A percentile compares a stretch with the other conserved stretches of the same genome.
Conservation (phyloP, 164 flowering plant genomes). For the Sextonia rubra region DNA sequence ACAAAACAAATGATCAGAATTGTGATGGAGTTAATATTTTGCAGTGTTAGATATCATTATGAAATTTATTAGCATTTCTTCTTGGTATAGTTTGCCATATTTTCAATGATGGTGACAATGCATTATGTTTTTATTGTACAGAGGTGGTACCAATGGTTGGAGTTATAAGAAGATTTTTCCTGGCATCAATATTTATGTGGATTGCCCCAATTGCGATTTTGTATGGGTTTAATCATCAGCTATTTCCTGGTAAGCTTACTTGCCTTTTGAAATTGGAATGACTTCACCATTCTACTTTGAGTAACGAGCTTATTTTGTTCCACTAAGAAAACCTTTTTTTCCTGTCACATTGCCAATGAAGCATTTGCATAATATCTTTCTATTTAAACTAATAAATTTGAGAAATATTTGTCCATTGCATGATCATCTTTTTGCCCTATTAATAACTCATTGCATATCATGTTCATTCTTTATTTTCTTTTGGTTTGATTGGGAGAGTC, state of each 20-base stretch:
- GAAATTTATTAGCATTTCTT: not conserved
- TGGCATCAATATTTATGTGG: conserved; percentile 11
- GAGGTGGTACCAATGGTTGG: not conserved
- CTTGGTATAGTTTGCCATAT: not conserved
- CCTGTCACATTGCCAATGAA: too few species aligned
- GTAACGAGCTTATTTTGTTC: not conserved
- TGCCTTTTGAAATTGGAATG: not conserved
- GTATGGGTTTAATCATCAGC: conserved; percentile 11
- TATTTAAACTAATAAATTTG: too few species aligned
- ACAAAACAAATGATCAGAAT: too few species aligned
- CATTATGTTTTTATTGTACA: not conserved
- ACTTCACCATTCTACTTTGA: not conserved
- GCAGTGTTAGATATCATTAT: not conserved
- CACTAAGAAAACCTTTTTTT: not conserved
- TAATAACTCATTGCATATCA: not conserved
- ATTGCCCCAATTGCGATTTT: conserved; percentile 8
- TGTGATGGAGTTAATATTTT: not conserved
- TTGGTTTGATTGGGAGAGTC: not conserved
- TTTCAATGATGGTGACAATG: not conserved
- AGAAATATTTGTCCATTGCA: not conserved
- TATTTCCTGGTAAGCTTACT: conserved; percentile 11
- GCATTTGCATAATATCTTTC: not conserved
- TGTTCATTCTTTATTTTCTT: not conserved
- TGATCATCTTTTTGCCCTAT: too few species aligned
- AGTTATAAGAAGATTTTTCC: conserved; percentile 5